A percentile compares a stretch with the other conserved stretches of the same genome.
Conservation (phyloP, 2,329 filamentous ascomycete genomes). For the Biscogniauxia mediterranea region DNA sequence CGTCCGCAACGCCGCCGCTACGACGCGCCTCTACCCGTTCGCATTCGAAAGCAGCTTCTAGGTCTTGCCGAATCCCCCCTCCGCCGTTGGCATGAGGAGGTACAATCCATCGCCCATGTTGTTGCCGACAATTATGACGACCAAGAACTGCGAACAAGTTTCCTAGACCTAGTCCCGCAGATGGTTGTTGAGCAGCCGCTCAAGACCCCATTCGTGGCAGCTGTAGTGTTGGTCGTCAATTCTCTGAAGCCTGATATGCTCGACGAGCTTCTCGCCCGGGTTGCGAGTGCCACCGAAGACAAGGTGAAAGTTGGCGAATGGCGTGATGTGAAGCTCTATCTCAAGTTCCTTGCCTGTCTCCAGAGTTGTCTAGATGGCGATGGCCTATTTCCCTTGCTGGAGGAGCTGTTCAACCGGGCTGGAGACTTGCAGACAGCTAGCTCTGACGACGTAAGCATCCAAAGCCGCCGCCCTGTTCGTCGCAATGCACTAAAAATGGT, state of each 20-base stretch:
- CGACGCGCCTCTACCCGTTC: conserved; percentile 67
- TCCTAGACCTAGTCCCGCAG: conserved; percentile 72
- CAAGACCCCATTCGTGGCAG: conserved; percentile 94
- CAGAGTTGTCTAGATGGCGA: conserved; percentile 79
- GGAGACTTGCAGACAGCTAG: conserved; percentile 90
- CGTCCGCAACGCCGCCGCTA: conserved; percentile 71
- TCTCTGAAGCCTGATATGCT: conserved; percentile 72
- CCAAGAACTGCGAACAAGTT: conserved; percentile 69
- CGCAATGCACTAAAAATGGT: background rate
- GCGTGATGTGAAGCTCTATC: conserved; percentile 85
- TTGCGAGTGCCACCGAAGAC: conserved; percentile 61
- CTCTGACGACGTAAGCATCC: conserved; percentile 76
- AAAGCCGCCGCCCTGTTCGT: background rate
- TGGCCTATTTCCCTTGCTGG: conserved; percentile 79
- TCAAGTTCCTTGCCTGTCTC: conserved; percentile 86
- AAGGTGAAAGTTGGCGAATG: conserved; percentile 73
- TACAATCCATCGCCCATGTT: conserved; percentile 69
- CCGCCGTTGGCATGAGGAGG: conserved; percentile 76
- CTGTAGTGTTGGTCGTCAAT: conserved; percentile 78
- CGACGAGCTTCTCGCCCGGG: conserved; percentile 64
- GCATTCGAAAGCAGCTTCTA: conserved; percentile 75
- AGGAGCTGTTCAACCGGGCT: conserved; percentile 89
- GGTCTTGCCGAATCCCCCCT: conserved; percentile 79
- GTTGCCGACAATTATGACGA: conserved; percentile 86
- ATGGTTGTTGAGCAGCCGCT: conserved; percentile 88